Conservation (phyloP, 805 yeast genomes). For the Pichia scutulata region DNA sequence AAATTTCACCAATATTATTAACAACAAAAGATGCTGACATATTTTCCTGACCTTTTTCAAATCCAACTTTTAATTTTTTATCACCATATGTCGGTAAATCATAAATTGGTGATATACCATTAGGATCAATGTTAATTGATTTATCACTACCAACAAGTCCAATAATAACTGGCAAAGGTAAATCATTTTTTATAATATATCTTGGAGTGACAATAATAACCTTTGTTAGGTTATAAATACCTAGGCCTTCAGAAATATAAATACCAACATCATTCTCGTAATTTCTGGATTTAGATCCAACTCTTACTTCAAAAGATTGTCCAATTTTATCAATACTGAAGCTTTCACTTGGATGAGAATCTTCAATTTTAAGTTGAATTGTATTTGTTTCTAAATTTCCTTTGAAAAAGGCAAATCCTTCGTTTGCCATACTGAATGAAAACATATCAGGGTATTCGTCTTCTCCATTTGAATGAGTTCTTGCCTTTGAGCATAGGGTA, state of each 20-base stretch:
- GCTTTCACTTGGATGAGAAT: constrained; percentile 65
- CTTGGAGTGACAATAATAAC: constrained; percentile 79
- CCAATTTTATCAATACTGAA: constrained; percentile 89
- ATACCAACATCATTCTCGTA: constrained; percentile 71
- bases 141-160: constrained; percentile 62
- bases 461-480: not conserved
- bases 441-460: constrained; percentile 60
- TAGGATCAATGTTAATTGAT: constrained; percentile 38
- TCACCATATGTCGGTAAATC: constrained; percentile 47
- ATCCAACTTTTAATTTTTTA: constrained; percentile 56
- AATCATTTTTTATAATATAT: constrained; percentile 60
- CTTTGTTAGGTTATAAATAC: constrained; percentile 69
- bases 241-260: constrained; percentile 72
- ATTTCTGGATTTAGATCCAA: constrained; percentile 41
- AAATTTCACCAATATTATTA: constrained; percentile 76
- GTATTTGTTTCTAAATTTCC: constrained; percentile 45
- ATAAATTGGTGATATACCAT: constrained; percentile 50
- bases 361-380: constrained; percentile 57
- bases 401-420: constrained; percentile 23
- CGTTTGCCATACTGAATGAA: constrained; percentile 60
- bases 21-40: constrained; percentile 90
- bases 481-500: constrained; percentile 35
- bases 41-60: constrained; percentile 44
- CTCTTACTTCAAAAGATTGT: constrained; percentile 50
- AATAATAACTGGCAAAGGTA: constrained; percentile 48